A percentile compares a stretch with the other conserved stretches of the same genome.
Evolutionary conservation across 2,329 filamentous ascomycete species (phyloP).

Genomic region (Arthrobotrys entomopaga): DNA sequence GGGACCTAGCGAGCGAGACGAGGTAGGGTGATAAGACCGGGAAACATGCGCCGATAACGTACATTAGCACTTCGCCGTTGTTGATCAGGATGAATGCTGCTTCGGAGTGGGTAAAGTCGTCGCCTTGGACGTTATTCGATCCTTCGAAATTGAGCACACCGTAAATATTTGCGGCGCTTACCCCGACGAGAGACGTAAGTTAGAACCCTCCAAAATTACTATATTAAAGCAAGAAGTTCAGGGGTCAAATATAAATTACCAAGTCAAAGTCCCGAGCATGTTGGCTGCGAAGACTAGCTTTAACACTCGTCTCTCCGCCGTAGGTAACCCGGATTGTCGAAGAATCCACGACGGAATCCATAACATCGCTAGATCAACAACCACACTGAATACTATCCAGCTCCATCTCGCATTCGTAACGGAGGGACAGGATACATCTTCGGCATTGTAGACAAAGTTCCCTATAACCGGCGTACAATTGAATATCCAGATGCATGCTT

Average conservation of each 20-base stretch:
- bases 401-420: slow-evolving; percentile 48
- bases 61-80: slow-evolving; percentile 50
- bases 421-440: slow-evolving; percentile 23
- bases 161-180: slow-evolving; percentile 46
- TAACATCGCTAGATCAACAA: slow-evolving; percentile 36
- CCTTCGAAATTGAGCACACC: slow-evolving; percentile 39
- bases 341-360: slow-evolving; percentile 49
- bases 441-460: slow-evolving; percentile 47
- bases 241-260: slow-evolving; percentile 17
- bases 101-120: slow-evolving; percentile 51
- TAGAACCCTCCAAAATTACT: not conserved
- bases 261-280: slow-evolving; percentile 43
- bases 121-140: slow-evolving; percentile 12
- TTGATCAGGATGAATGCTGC: slow-evolving; percentile 52
- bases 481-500: slow-evolving; percentile 48
- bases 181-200: not conserved
- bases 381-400: slow-evolving; percentile 36
- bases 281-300: slow-evolving; percentile 49
- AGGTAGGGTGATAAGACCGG: slow-evolving; percentile 52
- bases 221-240: not conserved
- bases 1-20: slow-evolving; percentile 44
- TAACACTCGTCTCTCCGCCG: slow-evolving; percentile 39
- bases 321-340: slow-evolving; percentile 33
- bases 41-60: slow-evolving; percentile 49
- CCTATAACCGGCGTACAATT: slow-evolving; percentile 33